Percentiles rank a stretch among this genome's conserved stretches.
These are phyloP conservation scores for Ophiostoma sp. DNA, from an alignment of 2,329 filamentous ascomycete genomes.

Conservation along the genomic window DNA sequence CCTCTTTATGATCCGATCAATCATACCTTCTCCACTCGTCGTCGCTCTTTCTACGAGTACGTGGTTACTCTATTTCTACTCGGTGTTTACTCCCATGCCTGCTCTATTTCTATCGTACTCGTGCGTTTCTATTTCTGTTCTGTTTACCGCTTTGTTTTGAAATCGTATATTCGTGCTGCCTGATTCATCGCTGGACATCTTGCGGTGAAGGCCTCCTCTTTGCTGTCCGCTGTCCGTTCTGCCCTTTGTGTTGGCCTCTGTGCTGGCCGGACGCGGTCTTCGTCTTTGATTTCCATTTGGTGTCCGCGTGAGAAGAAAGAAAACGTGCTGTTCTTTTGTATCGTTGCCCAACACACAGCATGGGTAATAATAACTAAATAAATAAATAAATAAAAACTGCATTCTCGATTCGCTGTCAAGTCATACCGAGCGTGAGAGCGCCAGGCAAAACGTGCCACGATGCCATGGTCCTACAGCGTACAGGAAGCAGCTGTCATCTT, in stretches of 20 bases:
- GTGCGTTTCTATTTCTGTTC: not conserved
- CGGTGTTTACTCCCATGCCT: not conserved
- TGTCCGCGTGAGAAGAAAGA: too few relatives aligned
- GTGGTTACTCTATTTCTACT: not conserved
- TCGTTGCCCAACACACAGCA: too few relatives aligned
- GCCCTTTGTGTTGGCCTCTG: not conserved
- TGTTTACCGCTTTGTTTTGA: not conserved
- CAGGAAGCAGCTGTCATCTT: not conserved
- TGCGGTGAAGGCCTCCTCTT: not conserved
- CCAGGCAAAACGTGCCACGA: constrained; percentile 14
- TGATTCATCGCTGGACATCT: not conserved
- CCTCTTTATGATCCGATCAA: not conserved
- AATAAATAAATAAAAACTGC: too few relatives aligned
- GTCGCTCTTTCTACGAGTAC: not conserved
- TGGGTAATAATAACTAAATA: too few relatives aligned
- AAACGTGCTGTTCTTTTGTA: too few relatives aligned
- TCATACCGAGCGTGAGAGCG: not conserved
- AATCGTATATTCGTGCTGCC: not conserved
- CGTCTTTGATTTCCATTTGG: not conserved
- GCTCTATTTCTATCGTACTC: not conserved
- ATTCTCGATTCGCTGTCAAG: not conserved
- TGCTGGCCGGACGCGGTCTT: not conserved
- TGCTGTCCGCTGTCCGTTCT: not conserved
- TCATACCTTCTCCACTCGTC: not conserved
- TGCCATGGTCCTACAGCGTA: not conserved